Evolutionary conservation across 2,329 filamentous ascomycete genomes (phyloP).

Genomic region (Colletotrichum simmondsii): DNA sequence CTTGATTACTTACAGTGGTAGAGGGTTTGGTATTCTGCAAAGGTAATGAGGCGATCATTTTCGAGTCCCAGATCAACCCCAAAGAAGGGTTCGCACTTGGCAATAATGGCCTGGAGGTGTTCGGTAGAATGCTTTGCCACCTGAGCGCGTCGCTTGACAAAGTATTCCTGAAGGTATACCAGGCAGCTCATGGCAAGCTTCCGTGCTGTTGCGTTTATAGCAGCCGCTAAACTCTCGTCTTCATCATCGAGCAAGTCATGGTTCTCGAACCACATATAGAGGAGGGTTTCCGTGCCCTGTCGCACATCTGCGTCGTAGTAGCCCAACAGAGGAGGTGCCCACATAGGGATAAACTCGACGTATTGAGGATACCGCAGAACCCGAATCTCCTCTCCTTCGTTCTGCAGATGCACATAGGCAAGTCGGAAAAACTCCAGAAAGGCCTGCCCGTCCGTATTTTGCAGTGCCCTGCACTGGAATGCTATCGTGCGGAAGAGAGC

Average conservation of each 20-base stretch:
- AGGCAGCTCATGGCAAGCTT: slow-evolving; percentile 58
- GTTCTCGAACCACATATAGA: slow-evolving; percentile 51
- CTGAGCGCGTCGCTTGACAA: slow-evolving; percentile 52
- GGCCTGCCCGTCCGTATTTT: slow-evolving; percentile 58
- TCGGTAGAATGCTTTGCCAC: slow-evolving; percentile 55
- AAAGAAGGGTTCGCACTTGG: slow-evolving; percentile 55
- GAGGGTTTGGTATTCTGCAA: slow-evolving; percentile 45
- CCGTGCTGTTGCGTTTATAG: slow-evolving; percentile 48
- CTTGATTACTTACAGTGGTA: slow-evolving; percentile 49
- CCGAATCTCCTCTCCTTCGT: slow-evolving; percentile 38
- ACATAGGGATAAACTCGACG: slow-evolving; percentile 49
- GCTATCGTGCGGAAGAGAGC: slow-evolving; percentile 56
- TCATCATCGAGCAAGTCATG: slow-evolving; percentile 39
- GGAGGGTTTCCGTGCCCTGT: slow-evolving; percentile 53
- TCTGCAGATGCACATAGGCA: slow-evolving; percentile 42
- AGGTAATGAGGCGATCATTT: neutral
- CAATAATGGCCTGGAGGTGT: slow-evolving; percentile 54
- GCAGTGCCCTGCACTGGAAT: slow-evolving; percentile 54
- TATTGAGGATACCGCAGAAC: slow-evolving; percentile 42
- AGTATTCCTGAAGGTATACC: slow-evolving; percentile 57
- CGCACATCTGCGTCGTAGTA: slow-evolving; percentile 57
- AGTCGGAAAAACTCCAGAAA: slow-evolving; percentile 58
- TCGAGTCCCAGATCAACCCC: slow-evolving; percentile 19
- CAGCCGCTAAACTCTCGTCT: slow-evolving; percentile 42
- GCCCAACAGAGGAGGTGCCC: slow-evolving; percentile 62